Base-by-base conservation (phyloP, 495 filamentous ascomycete genomes). In the Thermochaetoides thermophila region DNA sequence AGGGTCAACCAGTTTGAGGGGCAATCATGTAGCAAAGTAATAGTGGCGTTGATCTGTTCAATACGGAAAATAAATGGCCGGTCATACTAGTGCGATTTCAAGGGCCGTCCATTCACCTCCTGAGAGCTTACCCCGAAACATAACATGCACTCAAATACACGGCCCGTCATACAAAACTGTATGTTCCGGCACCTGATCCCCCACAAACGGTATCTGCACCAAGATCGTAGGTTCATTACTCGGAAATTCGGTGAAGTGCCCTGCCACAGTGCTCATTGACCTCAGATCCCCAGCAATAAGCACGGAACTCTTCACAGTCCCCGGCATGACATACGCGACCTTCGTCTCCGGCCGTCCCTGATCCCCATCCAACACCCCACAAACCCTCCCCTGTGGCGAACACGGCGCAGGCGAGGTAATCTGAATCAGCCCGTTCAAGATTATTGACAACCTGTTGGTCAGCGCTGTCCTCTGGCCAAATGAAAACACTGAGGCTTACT, bases 211-310 rank as follows among this genome's bases (percentile, higher is more conserved):
- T 11, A 49, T 34, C 36, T 52, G 49, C 10, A 52, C 38, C 15
- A 52, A 29, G 4, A 52, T 24, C 3, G 49, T 52, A 4, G 49
- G 45, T 36, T 52, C 49, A 22, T 46, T 37, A 29, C 45, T 46
- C 9, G 45, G 49, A 21, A 52, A 52, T 28, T 52, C 49, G 32
- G 49, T 52, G 26, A 34, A 46, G 25, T 52, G 49, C 1, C 49
- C 49, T 1, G 43, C 43, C 9, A 52, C 19, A 3, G 35, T 49
- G 26, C 49, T 52, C 6, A 31, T 17, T 1, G 45, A 34, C 31
- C 41, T 52, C 15, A 52, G 31, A 31, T 52, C 49, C 11, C 42
- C 49, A 0, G 49, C 49, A 12, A 52, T 52, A 2, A 52, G 22
- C 2, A 49, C 40, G 19, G 42, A 49, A 17, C 45, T 49, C 18